Evolutionary conservation across 257 asterid species (phyloP), one percentile per base, ranked within the genome.

Genomic region (Thymus quinquecostatus): DNA sequence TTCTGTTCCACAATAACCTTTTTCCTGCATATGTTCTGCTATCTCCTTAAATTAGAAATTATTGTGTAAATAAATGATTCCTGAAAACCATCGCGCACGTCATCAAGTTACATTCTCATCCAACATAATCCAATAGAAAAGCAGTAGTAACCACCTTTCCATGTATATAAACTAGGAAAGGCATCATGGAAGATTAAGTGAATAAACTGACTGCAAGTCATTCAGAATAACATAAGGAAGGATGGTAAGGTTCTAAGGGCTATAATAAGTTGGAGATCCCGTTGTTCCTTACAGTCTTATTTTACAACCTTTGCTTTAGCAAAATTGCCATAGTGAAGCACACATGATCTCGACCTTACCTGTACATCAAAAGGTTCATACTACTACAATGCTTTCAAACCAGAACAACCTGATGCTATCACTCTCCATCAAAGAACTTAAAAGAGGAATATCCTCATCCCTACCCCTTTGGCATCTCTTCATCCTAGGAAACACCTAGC

Each of bases 71-170:
- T 21, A 21, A 21, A 21, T 21, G 67, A 56, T 21, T 41, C n/a
- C 58, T 43, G 55, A 38, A 62, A 75, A 61, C 73, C 49, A 66
- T 47, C 1, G 3, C 8, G 49, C 40, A 33, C n/a, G 21, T 63
- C 55, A 27, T 29, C 43, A 33, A 36, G 32, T 58, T 14, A 48
- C 45, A 54, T 4, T 30, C 48, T 9, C 29, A 66, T 59, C 29
- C 28, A 61, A 30, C 11, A 38, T 36, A 1, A 38, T 45, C 54
- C 54, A 74, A 44, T 36, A 34, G 48, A 41, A 13, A 59, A 27
- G 43, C 3, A 27, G 27, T 9, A 28, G 28, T 27, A 4, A 45
- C 10, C 53, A 38, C 51, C 28, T 51, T 8, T 14, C 32, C 49
- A 13, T 48, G 33, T 13, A 67, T 21, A 74, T 6, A 33, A 56